These are phyloP conservation scores for Passalora sequoiae DNA, from an alignment of 2,329 filamentous ascomycete species.

Conservation along the genomic window DNA sequence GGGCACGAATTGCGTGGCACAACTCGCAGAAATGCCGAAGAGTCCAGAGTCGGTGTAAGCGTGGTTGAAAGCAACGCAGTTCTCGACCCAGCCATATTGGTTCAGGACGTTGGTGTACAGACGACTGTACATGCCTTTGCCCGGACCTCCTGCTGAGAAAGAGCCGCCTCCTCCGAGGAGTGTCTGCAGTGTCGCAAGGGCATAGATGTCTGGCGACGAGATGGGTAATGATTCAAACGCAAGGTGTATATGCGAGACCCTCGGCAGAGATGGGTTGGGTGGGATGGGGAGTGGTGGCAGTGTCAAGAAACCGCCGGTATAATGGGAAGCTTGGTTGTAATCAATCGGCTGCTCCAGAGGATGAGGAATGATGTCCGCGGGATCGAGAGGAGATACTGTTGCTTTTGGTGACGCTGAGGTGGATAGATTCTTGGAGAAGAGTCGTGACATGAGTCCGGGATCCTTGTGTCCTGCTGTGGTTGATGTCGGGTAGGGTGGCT, in stretches of 20 bases:
- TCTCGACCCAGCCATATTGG: slow-evolving; percentile 96
- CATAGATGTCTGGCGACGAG: slow-evolving; percentile 87
- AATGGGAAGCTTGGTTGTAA: slow-evolving; percentile 64
- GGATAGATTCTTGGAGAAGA: slow-evolving; percentile 85
- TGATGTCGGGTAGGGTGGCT: slow-evolving; percentile 30
- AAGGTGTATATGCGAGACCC: slow-evolving; percentile 87
- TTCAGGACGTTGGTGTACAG: slow-evolving; percentile 97
- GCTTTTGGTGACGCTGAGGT: slow-evolving; percentile 63
- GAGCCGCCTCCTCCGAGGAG: slow-evolving; percentile 93
- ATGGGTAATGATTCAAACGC: slow-evolving; percentile 94
- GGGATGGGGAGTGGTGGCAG: slow-evolving; percentile 76
- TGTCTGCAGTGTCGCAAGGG: slow-evolving; percentile 89
- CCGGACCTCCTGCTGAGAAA: slow-evolving; percentile 92
- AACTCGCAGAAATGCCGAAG: slow-evolving; percentile 87
- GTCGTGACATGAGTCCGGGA: slow-evolving; percentile 69
- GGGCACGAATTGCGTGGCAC: slow-evolving; percentile 69
- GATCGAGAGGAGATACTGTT: slow-evolving; percentile 51
- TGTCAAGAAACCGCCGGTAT: slow-evolving; percentile 89
- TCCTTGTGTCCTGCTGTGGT: slow-evolving; percentile 46
- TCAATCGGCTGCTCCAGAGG: slow-evolving; percentile 48
- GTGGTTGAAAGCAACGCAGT: slow-evolving; percentile 93
- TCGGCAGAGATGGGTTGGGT: slow-evolving; percentile 68
- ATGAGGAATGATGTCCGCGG: slow-evolving; percentile 40
- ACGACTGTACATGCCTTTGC: slow-evolving; percentile 98
- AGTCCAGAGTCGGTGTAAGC: slow-evolving; percentile 93